Evolutionary conservation across 257 asterid genomes (phyloP).

Genomic region (Coffea canephora): DNA sequence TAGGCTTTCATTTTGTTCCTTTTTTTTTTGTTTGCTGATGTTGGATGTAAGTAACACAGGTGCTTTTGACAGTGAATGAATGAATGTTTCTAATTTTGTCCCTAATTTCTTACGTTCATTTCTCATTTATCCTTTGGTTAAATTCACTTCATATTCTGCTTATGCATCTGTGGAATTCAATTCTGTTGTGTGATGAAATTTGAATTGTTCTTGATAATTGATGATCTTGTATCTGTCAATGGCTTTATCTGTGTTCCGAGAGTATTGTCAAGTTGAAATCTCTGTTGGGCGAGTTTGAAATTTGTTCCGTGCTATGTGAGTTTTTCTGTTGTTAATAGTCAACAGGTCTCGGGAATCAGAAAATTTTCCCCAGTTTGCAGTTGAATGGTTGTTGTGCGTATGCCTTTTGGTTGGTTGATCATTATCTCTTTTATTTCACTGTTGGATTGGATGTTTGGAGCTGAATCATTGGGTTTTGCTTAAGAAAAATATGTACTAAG

Average conservation of each 20-base stretch:
- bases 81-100: neutral
- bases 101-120: neutral
- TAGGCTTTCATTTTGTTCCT: neutral
- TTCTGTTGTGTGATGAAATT: neutral
- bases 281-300: no score
- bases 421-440: neutral
- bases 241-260: no score
- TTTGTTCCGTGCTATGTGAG: no score
- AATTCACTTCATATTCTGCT: neutral
- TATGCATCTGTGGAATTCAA: neutral
- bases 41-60: constrained; percentile 6
- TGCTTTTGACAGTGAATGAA: neutral
- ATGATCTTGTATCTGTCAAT: neutral
- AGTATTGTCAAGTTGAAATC: no score
- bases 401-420: neutral
- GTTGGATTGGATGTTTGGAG: neutral
- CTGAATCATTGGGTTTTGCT: neutral
- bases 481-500: neutral
- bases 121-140: neutral
- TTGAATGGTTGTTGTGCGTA: neutral
- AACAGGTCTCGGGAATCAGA: neutral
- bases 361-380: neutral
- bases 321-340: neutral
- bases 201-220: neutral
- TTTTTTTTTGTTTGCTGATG: neutral